Evolutionary conservation across 768 basidiomycete species (phyloP).

Genomic region (Trametopsis cervina): DNA sequence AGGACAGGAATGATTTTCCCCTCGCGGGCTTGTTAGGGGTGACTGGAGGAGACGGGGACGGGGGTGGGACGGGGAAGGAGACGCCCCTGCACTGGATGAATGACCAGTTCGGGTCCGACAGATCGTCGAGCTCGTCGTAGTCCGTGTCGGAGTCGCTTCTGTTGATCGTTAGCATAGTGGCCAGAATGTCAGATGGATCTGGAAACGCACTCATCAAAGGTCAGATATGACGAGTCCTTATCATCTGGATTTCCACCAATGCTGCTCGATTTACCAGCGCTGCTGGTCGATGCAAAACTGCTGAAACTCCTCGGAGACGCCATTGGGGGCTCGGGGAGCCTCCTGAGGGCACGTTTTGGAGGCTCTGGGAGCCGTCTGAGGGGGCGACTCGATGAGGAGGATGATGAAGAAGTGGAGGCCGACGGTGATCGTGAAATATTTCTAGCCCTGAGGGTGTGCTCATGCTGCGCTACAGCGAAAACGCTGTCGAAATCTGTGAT

Average conservation of each 20-base stretch:
- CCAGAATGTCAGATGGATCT: background rate
- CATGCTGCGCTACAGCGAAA: background rate
- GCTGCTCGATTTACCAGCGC: background rate
- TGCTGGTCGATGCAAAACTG: background rate
- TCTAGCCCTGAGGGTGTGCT: background rate
- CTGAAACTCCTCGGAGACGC: background rate
- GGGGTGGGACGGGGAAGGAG: background rate
- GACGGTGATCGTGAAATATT: background rate
- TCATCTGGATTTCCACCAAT: background rate
- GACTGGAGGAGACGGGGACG: background rate
- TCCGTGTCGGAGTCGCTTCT: constrained; percentile 11
- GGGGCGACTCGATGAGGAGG: background rate
- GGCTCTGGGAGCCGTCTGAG: background rate
- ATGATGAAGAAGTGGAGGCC: background rate
- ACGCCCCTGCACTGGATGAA: constrained; percentile 6
- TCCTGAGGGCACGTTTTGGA: background rate
- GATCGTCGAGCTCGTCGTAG: constrained; percentile 7
- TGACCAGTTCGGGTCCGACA: constrained; percentile 1
- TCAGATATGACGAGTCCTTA: constrained; percentile 6
- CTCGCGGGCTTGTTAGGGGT: background rate
- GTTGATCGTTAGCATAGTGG: background rate
- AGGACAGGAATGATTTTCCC: background rate
- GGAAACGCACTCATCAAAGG: constrained; percentile 9
- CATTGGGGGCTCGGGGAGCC: background rate
- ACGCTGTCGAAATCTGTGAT: background rate